phyloP scores from a whole-genome alignment of 1,284 basidiomycete genomes.

The Porogramme epimiltina region DNA sequence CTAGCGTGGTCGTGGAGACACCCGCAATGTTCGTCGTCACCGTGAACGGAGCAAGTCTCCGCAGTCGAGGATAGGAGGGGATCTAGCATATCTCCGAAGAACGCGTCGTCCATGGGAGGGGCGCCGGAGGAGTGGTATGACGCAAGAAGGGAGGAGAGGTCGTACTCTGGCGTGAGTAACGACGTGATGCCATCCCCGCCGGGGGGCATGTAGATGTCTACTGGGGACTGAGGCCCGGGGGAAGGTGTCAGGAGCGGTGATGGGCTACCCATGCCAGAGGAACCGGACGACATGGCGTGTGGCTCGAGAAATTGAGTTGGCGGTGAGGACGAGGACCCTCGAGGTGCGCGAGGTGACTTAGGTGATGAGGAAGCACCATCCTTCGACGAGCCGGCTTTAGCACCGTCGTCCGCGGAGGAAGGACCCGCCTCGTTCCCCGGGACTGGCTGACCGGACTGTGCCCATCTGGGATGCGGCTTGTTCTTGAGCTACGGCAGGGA shows the following conservation, averaged over 20 bases:
- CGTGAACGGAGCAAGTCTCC: slow-evolving; percentile 11
- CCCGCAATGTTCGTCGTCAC: slow-evolving; percentile 47
- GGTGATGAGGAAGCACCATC: slow-evolving; percentile 4
- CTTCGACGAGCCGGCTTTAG: not conserved
- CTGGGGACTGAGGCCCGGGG: slow-evolving; percentile 16
- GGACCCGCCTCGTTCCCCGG: slow-evolving; percentile 23
- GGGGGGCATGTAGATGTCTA: slow-evolving; percentile 11
- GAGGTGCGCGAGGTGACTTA: slow-evolving; percentile 2
- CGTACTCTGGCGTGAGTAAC: slow-evolving; percentile 23
- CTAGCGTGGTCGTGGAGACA: slow-evolving; percentile 55
- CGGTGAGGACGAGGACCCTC: slow-evolving; percentile 7
- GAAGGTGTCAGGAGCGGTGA: slow-evolving; percentile 22
- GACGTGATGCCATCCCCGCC: slow-evolving; percentile 11
- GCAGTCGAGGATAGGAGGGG: slow-evolving; percentile 23
- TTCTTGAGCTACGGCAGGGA: slow-evolving; percentile 52
- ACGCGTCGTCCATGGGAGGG: slow-evolving; percentile 20
- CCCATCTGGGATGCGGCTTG: slow-evolving; percentile 72
- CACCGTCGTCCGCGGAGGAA: slow-evolving; percentile 1
- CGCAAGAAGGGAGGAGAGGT: slow-evolving; percentile 28
- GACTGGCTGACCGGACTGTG: slow-evolving; percentile 34
- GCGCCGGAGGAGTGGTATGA: slow-evolving; percentile 21
- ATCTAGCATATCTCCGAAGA: slow-evolving; percentile 28
- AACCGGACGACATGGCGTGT: slow-evolving; percentile 14
- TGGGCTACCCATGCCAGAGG: slow-evolving; percentile 16
- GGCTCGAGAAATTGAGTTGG: slow-evolving; percentile 6